phyloP scores from a whole-genome alignment of 164 flowering plant genomes.

The Magnolia sinica region DNA sequence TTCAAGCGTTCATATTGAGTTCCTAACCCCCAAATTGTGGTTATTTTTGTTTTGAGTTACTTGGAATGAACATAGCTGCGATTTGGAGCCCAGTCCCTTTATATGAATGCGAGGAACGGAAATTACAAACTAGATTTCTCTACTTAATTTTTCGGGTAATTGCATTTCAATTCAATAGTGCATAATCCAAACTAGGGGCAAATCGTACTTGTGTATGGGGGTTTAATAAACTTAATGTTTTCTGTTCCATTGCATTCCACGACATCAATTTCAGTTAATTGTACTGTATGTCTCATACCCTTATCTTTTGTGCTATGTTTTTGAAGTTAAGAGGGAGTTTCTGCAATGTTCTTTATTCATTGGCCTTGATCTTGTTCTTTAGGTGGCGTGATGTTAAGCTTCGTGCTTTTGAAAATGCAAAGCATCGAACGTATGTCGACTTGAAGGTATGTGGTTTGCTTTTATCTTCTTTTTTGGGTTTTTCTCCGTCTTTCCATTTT shows the following conservation, averaged over 20 bases:
- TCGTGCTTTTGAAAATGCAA: conserved; percentile 83
- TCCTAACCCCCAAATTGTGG: no score
- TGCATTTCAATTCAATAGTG: no score
- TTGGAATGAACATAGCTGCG: no score
- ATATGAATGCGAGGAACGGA: no score
- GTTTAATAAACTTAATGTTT: neutral
- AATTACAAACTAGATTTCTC: no score
- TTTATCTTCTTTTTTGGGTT: neutral
- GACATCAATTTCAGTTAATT: neutral
- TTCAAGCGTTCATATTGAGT: no score
- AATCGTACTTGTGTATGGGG: neutral
- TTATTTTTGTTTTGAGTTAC: no score
- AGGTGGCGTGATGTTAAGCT: conserved; percentile 95
- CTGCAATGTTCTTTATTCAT: neutral
- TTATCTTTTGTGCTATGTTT: neutral
- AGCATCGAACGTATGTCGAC: conserved; percentile 97
- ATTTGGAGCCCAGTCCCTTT: no score
- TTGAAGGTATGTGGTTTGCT: conserved; percentile 60
- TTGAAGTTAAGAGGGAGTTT: neutral
- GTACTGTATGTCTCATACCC: neutral
- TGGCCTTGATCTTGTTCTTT: conserved; percentile 10
- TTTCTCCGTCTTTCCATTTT: neutral
- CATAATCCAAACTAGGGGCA: no score
- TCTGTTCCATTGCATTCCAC: neutral
- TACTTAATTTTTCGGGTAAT: no score